Percentiles rank a stretch among this genome's conserved stretches.
phyloP scores from a whole-genome alignment of 1,139 yeast genomes.

The Magnusiomyces fungicola region DNA sequence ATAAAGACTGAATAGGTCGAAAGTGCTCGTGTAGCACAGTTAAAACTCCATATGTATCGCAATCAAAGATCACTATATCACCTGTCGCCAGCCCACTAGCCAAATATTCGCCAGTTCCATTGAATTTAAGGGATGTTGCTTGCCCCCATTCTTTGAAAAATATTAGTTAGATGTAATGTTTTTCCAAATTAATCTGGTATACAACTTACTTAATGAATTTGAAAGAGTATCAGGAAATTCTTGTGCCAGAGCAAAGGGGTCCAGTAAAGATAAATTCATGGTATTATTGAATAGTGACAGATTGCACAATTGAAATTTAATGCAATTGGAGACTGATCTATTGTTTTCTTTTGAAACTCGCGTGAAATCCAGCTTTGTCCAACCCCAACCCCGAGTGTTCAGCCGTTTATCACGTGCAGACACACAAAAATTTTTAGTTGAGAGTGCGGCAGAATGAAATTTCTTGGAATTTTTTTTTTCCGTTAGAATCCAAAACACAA shows the following conservation, averaged over 20 bases:
- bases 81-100: constrained; percentile 87
- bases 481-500: no score
- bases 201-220: constrained; percentile 40
- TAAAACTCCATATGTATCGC: constrained; percentile 56
- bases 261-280: constrained; percentile 82
- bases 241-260: constrained; percentile 73
- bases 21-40: constrained; percentile 55
- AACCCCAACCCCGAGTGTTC: no score
- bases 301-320: no score
- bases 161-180: neutral
- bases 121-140: constrained; percentile 67
- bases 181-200: neutral
- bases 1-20: constrained; percentile 63
- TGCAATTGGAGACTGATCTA: no score
- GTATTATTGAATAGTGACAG: no score
- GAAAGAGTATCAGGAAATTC: constrained; percentile 85
- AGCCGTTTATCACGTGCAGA: neutral
- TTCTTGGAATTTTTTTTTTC: neutral
- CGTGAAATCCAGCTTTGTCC: no score
- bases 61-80: constrained; percentile 67
- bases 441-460: neutral
- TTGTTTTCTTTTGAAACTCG: no score
- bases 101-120: constrained; percentile 72
- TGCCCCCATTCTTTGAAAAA: constrained; percentile 45
- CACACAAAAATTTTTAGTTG: neutral